phyloP scores from a whole-genome alignment of 805 yeast species.

The Metschnikowia orientalis region DNA sequence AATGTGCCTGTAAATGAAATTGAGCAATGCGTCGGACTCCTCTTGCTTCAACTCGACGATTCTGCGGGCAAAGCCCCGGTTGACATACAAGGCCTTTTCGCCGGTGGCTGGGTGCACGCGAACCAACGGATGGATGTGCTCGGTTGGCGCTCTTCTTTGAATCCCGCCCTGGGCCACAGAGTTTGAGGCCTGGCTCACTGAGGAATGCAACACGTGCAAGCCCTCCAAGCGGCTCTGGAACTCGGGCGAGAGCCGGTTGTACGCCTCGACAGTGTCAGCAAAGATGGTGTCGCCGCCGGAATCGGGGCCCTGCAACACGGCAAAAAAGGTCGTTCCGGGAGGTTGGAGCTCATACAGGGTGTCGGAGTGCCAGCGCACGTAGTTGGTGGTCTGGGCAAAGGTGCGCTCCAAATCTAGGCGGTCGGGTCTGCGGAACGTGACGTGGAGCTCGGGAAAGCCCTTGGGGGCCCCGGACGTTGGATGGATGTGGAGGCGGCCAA shows the following conservation, averaged over 20 bases:
- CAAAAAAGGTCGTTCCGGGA: conserved; percentile 32
- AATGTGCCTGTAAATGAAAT: conserved; percentile 30
- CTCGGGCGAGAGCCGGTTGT: conserved; percentile 33
- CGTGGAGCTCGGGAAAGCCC: conserved; percentile 31
- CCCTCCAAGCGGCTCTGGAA: conserved; percentile 30
- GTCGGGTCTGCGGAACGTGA: conserved; percentile 31
- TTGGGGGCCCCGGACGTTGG: conserved; percentile 40
- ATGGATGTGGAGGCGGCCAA: conserved; percentile 42
- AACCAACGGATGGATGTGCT: conserved; percentile 33
- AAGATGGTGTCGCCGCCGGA: conserved; percentile 38
- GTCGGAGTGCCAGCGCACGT: conserved; percentile 37
- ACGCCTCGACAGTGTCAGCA: conserved; percentile 36
- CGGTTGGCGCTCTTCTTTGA: conserved; percentile 30
- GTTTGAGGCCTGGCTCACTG: conserved; percentile 29
- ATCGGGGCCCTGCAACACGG: conserved; percentile 35
- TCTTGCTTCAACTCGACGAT: conserved; percentile 34
- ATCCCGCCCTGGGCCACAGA: conserved; percentile 29
- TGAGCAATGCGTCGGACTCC: conserved; percentile 29
- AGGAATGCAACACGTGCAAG: conserved; percentile 33
- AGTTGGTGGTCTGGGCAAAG: conserved; percentile 26
- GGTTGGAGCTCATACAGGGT: conserved; percentile 35
- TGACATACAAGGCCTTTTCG: conserved; percentile 29
- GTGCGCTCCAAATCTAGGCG: conserved; percentile 26
- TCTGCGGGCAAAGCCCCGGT: conserved; percentile 31
- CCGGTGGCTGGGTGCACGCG: conserved; percentile 34